Conservation (phyloP, 345 rosid genomes). For the Brassica napus region DNA sequence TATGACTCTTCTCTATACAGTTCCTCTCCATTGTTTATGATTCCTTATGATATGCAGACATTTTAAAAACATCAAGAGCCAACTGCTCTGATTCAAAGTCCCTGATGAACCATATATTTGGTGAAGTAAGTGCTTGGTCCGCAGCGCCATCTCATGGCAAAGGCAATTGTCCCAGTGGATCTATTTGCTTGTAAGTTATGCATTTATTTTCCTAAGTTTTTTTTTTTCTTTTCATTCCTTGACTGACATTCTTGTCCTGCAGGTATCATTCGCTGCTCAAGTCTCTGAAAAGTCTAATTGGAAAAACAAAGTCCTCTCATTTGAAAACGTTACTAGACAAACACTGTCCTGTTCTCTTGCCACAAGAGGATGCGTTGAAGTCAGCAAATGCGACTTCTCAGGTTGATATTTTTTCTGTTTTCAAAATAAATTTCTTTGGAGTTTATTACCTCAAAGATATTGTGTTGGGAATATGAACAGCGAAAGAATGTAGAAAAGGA, state of each 20-base stretch:
- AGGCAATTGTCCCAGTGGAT: constrained; percentile 45
- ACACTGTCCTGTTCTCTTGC: constrained; percentile 60
- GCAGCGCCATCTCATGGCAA: constrained; percentile 43
- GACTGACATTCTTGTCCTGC: constrained; percentile 3
- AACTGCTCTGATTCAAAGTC: constrained; percentile 47
- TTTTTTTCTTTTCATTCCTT: neutral
- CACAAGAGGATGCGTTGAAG: constrained; percentile 30
- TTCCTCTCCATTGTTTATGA: constrained; percentile 12
- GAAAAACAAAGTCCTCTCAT: constrained; percentile 51
- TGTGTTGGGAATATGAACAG: neutral
- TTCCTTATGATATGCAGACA: constrained; percentile 67
- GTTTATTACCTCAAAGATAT: neutral
- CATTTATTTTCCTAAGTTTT: neutral
- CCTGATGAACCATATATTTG: constrained; percentile 47
- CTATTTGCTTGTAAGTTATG: constrained; percentile 77
- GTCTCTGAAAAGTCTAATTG: constrained; percentile 57
- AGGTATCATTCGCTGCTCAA: constrained; percentile 66
- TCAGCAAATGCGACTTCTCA: constrained; percentile 14
- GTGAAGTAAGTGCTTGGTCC: constrained; percentile 54
- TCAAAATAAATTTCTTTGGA: neutral
- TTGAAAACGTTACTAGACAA: constrained; percentile 59
- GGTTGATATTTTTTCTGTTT: constrained; percentile 22
- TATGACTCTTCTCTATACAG: neutral
- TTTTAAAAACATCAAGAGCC: constrained; percentile 47
- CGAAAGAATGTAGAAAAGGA: neutral